phyloP scores from a whole-genome alignment of 352 stramenopile species.

The Globisporangium middletonii region DNA sequence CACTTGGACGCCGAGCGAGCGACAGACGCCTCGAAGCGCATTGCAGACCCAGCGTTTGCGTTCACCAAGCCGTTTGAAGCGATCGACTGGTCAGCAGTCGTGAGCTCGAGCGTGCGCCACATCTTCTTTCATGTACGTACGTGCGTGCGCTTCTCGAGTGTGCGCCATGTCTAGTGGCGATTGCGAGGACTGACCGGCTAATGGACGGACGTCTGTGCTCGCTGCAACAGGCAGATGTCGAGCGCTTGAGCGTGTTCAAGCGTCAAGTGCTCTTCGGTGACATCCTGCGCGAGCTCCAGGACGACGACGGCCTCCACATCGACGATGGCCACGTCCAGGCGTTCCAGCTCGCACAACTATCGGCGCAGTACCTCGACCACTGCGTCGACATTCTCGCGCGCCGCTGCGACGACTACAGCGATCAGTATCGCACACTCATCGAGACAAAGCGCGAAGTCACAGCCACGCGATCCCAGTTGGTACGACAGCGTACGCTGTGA shows the following conservation, averaged over 20 bases:
- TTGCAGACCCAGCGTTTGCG: conserved; percentile 48
- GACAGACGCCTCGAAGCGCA: not conserved
- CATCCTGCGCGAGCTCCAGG: conserved; percentile 36
- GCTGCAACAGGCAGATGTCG: conserved; percentile 31
- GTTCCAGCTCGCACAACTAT: conserved; percentile 52
- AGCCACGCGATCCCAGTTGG: conserved; percentile 20
- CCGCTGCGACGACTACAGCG: conserved; percentile 34
- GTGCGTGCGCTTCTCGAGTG: not conserved
- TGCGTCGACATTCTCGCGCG: conserved; percentile 38
- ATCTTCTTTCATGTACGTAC: conserved; percentile 55
- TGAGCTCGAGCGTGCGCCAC: conserved; percentile 42
- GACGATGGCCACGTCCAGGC: conserved; percentile 39
- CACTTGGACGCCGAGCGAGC: not conserved
- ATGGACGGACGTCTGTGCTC: too few relatives aligned
- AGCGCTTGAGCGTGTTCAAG: conserved; percentile 47
- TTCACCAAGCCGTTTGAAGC: conserved; percentile 40
- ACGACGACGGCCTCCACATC: conserved; percentile 45
- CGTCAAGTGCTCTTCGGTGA: conserved; percentile 49
- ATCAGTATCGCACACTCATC: conserved; percentile 19
- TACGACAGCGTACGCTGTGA: conserved; percentile 10
- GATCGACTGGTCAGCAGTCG: conserved; percentile 57
- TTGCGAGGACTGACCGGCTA: not conserved
- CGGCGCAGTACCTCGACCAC: conserved; percentile 63
- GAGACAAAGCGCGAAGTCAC: conserved; percentile 15
- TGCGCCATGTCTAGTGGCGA: not conserved